Evolutionary conservation across 768 basidiomycete species (phyloP).

Genomic region (Podaxis pistillaris): DNA sequence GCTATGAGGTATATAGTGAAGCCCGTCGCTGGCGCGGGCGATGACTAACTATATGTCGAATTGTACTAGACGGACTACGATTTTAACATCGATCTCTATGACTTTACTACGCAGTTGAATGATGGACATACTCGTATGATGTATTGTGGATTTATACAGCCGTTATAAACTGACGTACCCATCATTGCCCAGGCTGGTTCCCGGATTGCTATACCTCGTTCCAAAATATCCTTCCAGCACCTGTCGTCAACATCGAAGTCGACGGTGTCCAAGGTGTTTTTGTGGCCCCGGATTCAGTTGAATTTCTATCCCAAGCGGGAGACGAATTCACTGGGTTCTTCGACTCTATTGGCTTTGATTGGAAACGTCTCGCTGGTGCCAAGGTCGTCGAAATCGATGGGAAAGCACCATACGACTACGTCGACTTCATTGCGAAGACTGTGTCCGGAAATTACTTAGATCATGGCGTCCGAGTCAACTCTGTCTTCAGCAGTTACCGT

Average conservation of each 20-base stretch:
- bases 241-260: conserved; percentile 49
- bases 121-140: conserved; percentile 62
- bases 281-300: conserved; percentile 54
- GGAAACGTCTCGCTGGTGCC: conserved; percentile 60
- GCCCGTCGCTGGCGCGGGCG: not conserved
- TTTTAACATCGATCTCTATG: conserved; percentile 57
- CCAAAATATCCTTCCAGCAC: conserved; percentile 57
- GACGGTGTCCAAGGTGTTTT: conserved; percentile 47
- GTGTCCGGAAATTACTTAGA: conserved; percentile 66
- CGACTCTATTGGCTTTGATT: conserved; percentile 51
- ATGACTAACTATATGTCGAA: not conserved
- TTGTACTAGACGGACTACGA: conserved; percentile 58
- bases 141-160: not conserved
- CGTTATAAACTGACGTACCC: not conserved
- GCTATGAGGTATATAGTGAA: conserved; percentile 37
- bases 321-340: conserved; percentile 43
- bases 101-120: conserved; percentile 54
- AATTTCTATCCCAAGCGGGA: conserved; percentile 47
- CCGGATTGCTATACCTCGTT: conserved; percentile 52
- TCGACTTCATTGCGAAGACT: conserved; percentile 53
- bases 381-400: conserved; percentile 54
- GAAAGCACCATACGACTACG: conserved; percentile 49
- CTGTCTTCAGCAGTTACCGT: conserved; percentile 58
- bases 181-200: conserved; percentile 47
- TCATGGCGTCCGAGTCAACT: conserved; percentile 62